A percentile compares a stretch with the other conserved stretches of the same genome.
Conservation (phyloP, 345 rosid species). For the Alliaria petiolata region DNA sequence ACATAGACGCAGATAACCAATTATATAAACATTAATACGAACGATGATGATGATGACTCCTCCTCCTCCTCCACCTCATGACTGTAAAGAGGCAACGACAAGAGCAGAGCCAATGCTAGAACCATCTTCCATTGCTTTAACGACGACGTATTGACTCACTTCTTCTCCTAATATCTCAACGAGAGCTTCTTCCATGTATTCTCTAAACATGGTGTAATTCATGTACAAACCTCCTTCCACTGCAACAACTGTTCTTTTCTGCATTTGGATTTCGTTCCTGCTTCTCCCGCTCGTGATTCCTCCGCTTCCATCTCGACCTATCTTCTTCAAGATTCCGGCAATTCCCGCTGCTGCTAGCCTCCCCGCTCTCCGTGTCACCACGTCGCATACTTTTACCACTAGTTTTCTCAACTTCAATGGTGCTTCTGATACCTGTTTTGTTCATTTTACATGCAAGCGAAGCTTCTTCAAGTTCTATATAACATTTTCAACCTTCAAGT, state of each 20-base stretch:
- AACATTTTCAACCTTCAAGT: no score
- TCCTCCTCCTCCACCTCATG: no score
- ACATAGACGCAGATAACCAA: slow-evolving; percentile 8
- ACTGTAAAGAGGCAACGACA: slow-evolving; percentile 56
- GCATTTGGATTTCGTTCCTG: slow-evolving; percentile 55
- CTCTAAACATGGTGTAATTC: slow-evolving; percentile 60
- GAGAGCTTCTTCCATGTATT: slow-evolving; percentile 81
- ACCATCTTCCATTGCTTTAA: slow-evolving; percentile 70
- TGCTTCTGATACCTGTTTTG: slow-evolving; percentile 58
- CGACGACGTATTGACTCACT: slow-evolving; percentile 52
- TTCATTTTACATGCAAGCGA: neutral
- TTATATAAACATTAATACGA: slow-evolving; percentile 7
- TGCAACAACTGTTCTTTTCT: slow-evolving; percentile 85
- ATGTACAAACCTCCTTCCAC: slow-evolving; percentile 82
- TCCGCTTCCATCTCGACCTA: slow-evolving; percentile 83
- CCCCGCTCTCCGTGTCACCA: slow-evolving; percentile 87
- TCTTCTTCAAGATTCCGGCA: slow-evolving; percentile 88
- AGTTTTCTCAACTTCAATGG: slow-evolving; percentile 74
- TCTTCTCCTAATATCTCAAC: slow-evolving; percentile 79
- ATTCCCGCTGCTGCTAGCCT: slow-evolving; percentile 92
- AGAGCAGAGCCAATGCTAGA: slow-evolving; percentile 91
- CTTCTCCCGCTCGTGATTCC: slow-evolving; percentile 67
- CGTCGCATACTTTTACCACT: slow-evolving; percentile 76
- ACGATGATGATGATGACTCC: no score
- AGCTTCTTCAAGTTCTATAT: neutral